Evolutionary conservation across 1,284 basidiomycete species (phyloP).

Genomic region (Sutorius eximius): DNA sequence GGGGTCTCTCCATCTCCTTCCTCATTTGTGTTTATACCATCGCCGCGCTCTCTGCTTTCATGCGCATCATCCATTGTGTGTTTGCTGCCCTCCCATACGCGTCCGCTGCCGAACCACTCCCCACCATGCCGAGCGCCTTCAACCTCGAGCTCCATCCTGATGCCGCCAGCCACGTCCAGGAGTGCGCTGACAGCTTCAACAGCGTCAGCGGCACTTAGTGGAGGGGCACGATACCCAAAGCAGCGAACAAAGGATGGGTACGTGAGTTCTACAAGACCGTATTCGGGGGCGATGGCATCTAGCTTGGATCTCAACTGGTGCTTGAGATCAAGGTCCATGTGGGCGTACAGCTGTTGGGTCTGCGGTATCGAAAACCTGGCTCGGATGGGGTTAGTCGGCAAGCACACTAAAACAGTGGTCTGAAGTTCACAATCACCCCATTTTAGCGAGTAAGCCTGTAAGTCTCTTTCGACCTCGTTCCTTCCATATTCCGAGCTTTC

Average conservation of each 20-base stretch:
- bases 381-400: constrained; percentile 8
- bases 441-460: constrained; percentile 93
- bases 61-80: constrained; percentile 41
- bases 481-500: constrained; percentile 95
- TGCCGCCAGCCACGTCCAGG: constrained; percentile 88
- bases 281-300: constrained; percentile 91
- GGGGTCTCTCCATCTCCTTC: constrained; percentile 36
- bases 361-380: constrained; percentile 87
- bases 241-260: constrained; percentile 93
- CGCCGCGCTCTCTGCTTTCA: constrained; percentile 43
- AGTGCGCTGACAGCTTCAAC: constrained; percentile 89
- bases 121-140: constrained; percentile 83
- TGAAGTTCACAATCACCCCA: constrained; percentile 72
- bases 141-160: constrained; percentile 85
- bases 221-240: constrained; percentile 85
- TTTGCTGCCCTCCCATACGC: constrained; percentile 53
- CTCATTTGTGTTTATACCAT: constrained; percentile 25
- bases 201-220: constrained; percentile 89
- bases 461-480: constrained; percentile 88
- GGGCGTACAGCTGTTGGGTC: constrained; percentile 89
- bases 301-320: constrained; percentile 80
- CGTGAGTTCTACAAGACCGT: constrained; percentile 91
- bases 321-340: constrained; percentile 97
- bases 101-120: constrained; percentile 85
- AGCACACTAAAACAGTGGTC: constrained; percentile 5